Evolutionary conservation across 169 alveolate species (phyloP).

Genomic region (Plasmodium coatneyi): DNA sequence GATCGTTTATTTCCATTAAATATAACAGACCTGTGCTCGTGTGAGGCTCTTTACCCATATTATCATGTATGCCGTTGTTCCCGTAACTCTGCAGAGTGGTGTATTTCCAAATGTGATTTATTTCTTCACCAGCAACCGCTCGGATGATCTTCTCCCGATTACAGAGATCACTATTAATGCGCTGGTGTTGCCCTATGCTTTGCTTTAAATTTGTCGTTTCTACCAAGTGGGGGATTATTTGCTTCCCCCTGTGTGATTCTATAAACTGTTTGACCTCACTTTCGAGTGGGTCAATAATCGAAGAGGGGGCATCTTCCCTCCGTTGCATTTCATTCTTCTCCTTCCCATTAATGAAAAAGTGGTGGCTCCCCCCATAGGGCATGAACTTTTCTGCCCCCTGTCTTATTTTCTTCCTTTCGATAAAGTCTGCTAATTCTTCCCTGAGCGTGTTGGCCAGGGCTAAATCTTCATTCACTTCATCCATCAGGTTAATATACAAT

Average conservation of each 20-base stretch:
- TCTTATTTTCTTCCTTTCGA: conserved; percentile 39
- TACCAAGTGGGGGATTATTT: conserved; percentile 9
- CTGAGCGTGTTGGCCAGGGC: background rate
- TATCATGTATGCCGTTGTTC: background rate
- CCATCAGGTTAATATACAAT: conserved; percentile 24
- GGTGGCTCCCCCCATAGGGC: background rate
- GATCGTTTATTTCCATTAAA: background rate
- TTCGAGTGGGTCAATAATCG: background rate
- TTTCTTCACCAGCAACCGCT: background rate
- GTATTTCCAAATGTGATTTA: background rate
- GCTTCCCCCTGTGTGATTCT: conserved; percentile 21
- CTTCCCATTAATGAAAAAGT: background rate
- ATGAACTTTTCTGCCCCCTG: background rate
- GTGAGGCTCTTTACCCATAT: background rate
- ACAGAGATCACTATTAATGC: background rate
- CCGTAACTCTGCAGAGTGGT: background rate
- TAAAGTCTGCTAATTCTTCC: conserved; percentile 38
- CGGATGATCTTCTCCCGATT: background rate
- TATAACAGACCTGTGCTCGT: background rate
- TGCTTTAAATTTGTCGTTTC: background rate
- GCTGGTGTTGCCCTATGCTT: background rate
- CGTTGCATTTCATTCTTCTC: background rate
- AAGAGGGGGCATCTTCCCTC: background rate
- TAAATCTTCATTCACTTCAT: conserved; percentile 26
- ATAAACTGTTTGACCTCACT: conserved; percentile 24